Conservation (phyloP, 2,329 filamentous ascomycete species). For the Pseudogymnoascus sp. region DNA sequence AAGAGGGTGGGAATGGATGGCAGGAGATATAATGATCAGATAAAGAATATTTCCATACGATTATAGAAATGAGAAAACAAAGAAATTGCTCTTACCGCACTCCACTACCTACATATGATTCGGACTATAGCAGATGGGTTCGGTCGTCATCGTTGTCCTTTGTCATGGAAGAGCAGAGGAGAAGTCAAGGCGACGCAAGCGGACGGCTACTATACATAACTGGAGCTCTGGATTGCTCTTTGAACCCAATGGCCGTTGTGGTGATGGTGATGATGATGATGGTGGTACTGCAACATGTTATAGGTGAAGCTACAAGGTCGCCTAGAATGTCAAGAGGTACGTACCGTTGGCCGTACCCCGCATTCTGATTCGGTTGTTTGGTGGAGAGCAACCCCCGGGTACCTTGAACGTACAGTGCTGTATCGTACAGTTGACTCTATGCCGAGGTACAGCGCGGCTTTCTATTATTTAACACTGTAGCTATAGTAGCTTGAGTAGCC, state of each 20-base stretch:
- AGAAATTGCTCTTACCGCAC: background rate
- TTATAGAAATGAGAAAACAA: constrained; percentile 4
- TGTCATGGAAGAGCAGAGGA: background rate
- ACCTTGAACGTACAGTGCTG: background rate
- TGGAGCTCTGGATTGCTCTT: background rate
- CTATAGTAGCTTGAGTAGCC: background rate
- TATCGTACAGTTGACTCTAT: background rate
- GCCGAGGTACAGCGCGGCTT: background rate
- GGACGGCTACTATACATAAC: background rate
- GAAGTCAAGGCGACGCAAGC: background rate
- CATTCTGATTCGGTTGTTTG: constrained; percentile 6
- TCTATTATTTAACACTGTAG: background rate
- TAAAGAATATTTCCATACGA: background rate
- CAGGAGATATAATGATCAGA: background rate
- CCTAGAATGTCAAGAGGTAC: background rate
- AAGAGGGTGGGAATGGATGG: background rate
- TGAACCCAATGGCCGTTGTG: background rate
- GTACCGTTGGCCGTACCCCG: background rate
- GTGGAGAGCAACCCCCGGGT: background rate
- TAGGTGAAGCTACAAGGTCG: background rate
- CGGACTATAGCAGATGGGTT: background rate
- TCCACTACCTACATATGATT: background rate
- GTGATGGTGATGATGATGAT: background rate
- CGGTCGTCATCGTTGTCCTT: background rate
- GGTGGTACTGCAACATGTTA: background rate